phyloP scores from a whole-genome alignment of 2,329 filamentous ascomycete species.

The Aspergillus sojae region DNA sequence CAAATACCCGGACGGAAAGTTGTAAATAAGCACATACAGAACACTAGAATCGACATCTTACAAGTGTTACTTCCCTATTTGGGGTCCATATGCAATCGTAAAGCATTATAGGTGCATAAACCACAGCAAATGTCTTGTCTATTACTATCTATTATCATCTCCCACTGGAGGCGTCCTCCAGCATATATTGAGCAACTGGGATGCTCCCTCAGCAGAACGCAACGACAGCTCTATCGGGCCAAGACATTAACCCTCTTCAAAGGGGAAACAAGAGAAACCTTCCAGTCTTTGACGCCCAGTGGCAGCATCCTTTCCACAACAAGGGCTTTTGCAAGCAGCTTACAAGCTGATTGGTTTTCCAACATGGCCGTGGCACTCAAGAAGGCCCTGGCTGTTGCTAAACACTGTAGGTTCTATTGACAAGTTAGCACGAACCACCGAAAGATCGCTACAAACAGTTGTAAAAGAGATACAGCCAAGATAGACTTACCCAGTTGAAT shows the following conservation, averaged over 20 bases:
- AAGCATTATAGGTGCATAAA: too few species aligned
- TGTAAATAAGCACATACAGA: too few species aligned
- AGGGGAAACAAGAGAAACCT: background rate
- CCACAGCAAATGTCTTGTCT: background rate
- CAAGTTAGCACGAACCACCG: background rate
- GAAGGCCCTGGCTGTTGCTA: background rate
- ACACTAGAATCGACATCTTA: too few species aligned
- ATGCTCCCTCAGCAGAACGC: background rate
- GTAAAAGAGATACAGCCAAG: background rate
- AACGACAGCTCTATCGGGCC: background rate
- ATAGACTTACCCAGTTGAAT: background rate
- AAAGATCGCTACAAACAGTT: background rate
- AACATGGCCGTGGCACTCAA: background rate
- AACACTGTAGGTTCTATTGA: background rate
- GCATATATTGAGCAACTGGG: background rate
- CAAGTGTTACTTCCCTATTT: too few species aligned
- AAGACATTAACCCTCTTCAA: background rate
- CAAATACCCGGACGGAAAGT: too few species aligned
- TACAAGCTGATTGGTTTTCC: background rate
- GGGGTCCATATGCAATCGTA: too few species aligned
- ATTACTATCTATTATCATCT: background rate
- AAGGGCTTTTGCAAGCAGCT: background rate
- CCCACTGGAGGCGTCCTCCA: too few species aligned
- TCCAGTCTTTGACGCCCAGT: background rate
- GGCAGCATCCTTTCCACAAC: too few species aligned